These are phyloP conservation scores for Blastocystis sp. DNA, from an alignment of 352 stramenopile genomes.

Conservation along the genomic window DNA sequence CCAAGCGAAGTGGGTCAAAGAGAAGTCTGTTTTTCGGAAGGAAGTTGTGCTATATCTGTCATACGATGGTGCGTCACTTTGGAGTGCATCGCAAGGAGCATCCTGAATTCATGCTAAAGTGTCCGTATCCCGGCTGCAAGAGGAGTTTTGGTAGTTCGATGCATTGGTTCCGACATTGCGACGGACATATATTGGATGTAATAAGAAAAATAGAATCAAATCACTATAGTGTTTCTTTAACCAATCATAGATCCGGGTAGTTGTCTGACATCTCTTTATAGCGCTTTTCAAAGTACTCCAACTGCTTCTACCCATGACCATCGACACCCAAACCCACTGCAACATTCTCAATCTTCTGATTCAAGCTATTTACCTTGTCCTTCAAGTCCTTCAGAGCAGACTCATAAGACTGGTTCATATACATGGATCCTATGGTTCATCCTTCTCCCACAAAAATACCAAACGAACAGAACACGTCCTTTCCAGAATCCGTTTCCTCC, in stretches of 20 bases:
- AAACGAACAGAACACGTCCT: slow-evolving; percentile 7
- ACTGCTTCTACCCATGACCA: neutral
- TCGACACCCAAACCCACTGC: neutral
- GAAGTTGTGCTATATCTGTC: neutral
- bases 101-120: neutral
- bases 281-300: slow-evolving; percentile 7
- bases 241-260: neutral
- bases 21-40: too few species aligned
- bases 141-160: neutral
- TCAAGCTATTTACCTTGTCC: neutral
- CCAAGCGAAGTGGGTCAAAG: too few species aligned
- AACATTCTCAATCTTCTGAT: neutral
- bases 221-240: neutral
- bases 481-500: neutral
- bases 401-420: neutral
- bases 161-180: neutral
- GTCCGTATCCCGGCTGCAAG: neutral
- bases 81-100: neutral
- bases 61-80: neutral
- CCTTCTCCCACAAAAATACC: neutral
- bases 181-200: neutral
- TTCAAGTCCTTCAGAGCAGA: neutral
- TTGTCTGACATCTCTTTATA: neutral
- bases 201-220: neutral
- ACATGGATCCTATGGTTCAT: neutral